These are phyloP conservation scores for Kuraishia molischiana DNA, from an alignment of 805 yeast species.

Conservation along the genomic window DNA sequence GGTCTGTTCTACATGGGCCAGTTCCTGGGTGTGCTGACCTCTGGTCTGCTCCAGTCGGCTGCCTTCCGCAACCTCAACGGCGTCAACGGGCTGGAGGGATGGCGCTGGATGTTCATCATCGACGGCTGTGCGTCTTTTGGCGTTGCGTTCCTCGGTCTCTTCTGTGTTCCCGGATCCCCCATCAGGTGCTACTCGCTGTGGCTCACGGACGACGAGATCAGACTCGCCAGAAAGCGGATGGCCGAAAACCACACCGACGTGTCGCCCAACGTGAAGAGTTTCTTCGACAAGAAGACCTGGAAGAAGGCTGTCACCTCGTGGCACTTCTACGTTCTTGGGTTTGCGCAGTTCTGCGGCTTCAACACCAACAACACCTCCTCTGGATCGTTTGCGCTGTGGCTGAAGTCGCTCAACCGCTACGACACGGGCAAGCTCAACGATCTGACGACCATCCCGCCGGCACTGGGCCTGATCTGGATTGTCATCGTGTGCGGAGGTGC, in stretches of 20 bases:
- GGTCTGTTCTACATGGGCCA: constrained; percentile 56
- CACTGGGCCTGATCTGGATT: constrained; percentile 44
- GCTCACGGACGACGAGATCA: constrained; percentile 43
- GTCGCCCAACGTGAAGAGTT: constrained; percentile 15
- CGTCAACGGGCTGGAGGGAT: constrained; percentile 26
- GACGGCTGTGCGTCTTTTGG: constrained; percentile 38
- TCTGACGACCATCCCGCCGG: constrained; percentile 47
- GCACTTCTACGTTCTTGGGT: constrained; percentile 48
- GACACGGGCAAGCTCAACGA: constrained; percentile 35
- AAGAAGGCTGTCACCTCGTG: constrained; percentile 40
- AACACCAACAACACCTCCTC: constrained; percentile 48
- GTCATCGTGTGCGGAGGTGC: constrained; percentile 37
- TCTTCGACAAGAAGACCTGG: constrained; percentile 40
- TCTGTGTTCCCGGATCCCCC: constrained; percentile 56
- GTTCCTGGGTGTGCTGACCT: constrained; percentile 46
- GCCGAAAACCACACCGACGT: constrained; percentile 18
- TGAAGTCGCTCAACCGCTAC: constrained; percentile 36
- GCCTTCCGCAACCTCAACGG: constrained; percentile 19
- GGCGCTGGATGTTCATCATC: constrained; percentile 48
- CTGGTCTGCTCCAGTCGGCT: constrained; percentile 41
- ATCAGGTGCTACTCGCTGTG: constrained; percentile 37
- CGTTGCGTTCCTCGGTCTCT: constrained; percentile 16
- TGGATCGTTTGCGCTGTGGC: constrained; percentile 56
- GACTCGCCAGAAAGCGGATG: constrained; percentile 34
- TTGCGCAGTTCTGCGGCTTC: constrained; percentile 52